Evolutionary conservation across 2,329 filamentous ascomycete species (phyloP).

Genomic region (Cordyceps fumosorosea): DNA sequence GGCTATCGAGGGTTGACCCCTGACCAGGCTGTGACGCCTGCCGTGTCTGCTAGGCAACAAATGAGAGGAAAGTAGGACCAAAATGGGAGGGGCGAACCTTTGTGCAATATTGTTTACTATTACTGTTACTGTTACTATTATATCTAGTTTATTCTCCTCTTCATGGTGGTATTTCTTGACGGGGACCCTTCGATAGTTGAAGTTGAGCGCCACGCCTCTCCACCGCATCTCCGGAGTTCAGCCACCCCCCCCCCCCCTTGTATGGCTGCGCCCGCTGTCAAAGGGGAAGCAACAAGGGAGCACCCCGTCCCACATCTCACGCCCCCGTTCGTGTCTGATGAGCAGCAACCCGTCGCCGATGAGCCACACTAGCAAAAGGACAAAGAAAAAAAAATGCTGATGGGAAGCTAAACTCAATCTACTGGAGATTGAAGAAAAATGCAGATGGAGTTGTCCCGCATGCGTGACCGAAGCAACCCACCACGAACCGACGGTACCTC

Average conservation of each 20-base stretch:
- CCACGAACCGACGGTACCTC: not conserved
- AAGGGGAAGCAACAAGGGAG: not conserved
- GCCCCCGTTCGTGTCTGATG: not conserved
- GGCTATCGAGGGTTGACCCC: not conserved
- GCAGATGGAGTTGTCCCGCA: not conserved
- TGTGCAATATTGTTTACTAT: too few relatives aligned
- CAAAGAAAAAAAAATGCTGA: not conserved
- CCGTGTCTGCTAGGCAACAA: not conserved
- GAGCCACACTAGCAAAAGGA: not conserved
- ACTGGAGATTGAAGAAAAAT: not conserved
- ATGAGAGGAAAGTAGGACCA: not conserved
- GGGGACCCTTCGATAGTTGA: not conserved
- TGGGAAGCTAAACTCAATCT: not conserved
- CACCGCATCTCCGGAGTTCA: not conserved
- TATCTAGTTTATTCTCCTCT: too few relatives aligned
- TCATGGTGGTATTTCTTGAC: not conserved
- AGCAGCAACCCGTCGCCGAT: not conserved
- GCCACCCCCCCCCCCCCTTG: not conserved
- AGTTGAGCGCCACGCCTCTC: not conserved
- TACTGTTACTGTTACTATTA: too few relatives aligned
- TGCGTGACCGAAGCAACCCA: not conserved
- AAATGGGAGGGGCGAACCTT: too few relatives aligned
- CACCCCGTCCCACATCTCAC: too few relatives aligned
- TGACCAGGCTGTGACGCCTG: not conserved
- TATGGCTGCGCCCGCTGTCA: not conserved